A percentile compares a stretch with the other conserved stretches of the same genome.
Conservation (phyloP, 1,139 yeast genomes). For the Candida tunisiensis region DNA sequence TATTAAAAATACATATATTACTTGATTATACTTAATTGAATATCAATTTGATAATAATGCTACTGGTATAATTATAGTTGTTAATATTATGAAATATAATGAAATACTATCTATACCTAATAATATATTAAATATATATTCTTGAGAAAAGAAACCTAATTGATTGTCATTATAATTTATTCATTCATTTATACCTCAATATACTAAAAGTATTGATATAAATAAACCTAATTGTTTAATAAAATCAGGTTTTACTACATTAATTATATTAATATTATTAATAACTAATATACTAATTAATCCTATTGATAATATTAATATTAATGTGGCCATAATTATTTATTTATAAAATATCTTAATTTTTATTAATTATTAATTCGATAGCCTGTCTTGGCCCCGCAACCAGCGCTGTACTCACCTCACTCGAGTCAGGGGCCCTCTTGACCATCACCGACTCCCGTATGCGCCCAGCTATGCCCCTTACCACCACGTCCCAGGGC, state of each 20-base stretch:
- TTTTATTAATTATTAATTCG: constrained; percentile 3
- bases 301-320: constrained; percentile 4
- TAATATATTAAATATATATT: constrained; percentile 7
- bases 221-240: constrained; percentile 8
- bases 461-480: too few species aligned
- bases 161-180: constrained; percentile 3
- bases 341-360: constrained; percentile 1
- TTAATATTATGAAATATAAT: constrained; percentile 9
- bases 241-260: constrained; percentile 3
- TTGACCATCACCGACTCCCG: too few species aligned
- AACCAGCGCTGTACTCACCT: too few species aligned
- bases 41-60: constrained; percentile 9
- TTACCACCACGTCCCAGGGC: too few species aligned
- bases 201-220: constrained; percentile 9
- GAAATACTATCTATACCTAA: constrained; percentile 11
- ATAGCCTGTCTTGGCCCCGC: too few species aligned
- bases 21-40: constrained; percentile 3
- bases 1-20: constrained; percentile 7
- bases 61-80: constrained; percentile 9
- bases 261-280: constrained; percentile 6
- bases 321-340: too few species aligned
- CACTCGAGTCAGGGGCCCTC: too few species aligned
- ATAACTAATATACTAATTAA: constrained; percentile 3
- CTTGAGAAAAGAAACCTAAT: constrained; percentile 2
- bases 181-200: constrained; percentile 9